phyloP scores from a whole-genome alignment of 2,329 filamentous ascomycete species.

The Pseudomassariella vexata region DNA sequence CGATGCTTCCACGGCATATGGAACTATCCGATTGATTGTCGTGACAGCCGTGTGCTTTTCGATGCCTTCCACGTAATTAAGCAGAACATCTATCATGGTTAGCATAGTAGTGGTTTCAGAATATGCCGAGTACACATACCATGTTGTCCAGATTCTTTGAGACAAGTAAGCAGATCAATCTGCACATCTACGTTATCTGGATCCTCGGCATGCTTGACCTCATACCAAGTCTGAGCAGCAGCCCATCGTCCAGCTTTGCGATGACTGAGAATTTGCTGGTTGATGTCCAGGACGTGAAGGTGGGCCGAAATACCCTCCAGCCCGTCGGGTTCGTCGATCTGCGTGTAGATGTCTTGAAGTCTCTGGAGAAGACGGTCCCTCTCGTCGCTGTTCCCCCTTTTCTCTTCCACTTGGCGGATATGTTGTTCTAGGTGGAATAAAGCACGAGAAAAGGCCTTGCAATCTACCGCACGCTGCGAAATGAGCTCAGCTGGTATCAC shows the following conservation, averaged over 20 bases:
- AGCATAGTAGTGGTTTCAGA: constrained; percentile 15
- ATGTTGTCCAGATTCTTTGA: constrained; percentile 94
- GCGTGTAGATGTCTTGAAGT: constrained; percentile 89
- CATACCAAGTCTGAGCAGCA: constrained; percentile 95
- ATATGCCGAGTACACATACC: constrained; percentile 32
- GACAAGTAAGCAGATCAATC: constrained; percentile 75
- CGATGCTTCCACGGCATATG: constrained; percentile 83
- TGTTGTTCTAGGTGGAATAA: constrained; percentile 94
- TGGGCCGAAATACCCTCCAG: constrained; percentile 91
- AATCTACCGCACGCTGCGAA: constrained; percentile 83
- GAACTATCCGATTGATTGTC: constrained; percentile 60
- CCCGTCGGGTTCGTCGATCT: constrained; percentile 96
- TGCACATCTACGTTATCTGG: constrained; percentile 75
- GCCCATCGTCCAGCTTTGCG: constrained; percentile 90
- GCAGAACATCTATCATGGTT: constrained; percentile 64
- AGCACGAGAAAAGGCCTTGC: constrained; percentile 85
- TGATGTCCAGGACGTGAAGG: constrained; percentile 78
- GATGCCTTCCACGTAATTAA: constrained; percentile 82
- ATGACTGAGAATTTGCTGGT: constrained; percentile 90
- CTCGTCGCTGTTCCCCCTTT: constrained; percentile 41
- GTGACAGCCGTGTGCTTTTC: constrained; percentile 39
- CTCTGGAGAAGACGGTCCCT: constrained; percentile 66
- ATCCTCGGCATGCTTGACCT: constrained; percentile 76
- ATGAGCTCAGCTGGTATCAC: constrained; percentile 69
- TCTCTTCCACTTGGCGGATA: constrained; percentile 49